phyloP scores from a whole-genome alignment of 2,329 filamentous ascomycete species.

The Xylaria sp. region DNA sequence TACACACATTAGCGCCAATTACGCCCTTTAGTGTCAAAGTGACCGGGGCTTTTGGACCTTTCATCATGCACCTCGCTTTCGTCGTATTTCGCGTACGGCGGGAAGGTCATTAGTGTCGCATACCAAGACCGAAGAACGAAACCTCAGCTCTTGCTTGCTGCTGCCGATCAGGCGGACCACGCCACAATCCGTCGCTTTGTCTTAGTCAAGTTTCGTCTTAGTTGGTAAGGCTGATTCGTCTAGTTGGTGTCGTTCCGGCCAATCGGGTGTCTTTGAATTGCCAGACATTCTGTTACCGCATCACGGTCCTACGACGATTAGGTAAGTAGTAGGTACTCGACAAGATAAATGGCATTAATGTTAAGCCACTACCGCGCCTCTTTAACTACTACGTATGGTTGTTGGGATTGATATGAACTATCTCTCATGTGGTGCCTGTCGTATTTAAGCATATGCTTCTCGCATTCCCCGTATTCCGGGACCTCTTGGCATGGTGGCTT shows the following conservation, averaged over 20 bases:
- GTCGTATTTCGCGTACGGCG: slow-evolving; percentile 33
- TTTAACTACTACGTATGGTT: neutral
- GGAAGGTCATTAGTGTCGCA: slow-evolving; percentile 11
- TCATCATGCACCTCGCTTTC: slow-evolving; percentile 38
- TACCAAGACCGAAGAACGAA: slow-evolving; percentile 1
- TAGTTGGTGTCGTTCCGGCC: slow-evolving; percentile 1
- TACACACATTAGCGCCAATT: slow-evolving; percentile 3
- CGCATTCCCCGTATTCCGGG: slow-evolving; percentile 34
- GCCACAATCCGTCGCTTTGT: slow-evolving; percentile 13
- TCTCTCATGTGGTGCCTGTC: neutral
- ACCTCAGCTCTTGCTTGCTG: neutral
- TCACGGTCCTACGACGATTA: neutral
- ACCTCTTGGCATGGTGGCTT: slow-evolving; percentile 20
- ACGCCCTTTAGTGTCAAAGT: neutral
- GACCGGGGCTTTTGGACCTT: slow-evolving; percentile 25
- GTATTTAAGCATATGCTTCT: slow-evolving; percentile 9
- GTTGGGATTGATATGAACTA: neutral
- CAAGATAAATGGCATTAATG: neutral
- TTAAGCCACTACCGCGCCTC: slow-evolving; percentile 21
- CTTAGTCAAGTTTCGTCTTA: slow-evolving; percentile 18
- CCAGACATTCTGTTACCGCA: slow-evolving; percentile 14
- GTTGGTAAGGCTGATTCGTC: slow-evolving; percentile 31
- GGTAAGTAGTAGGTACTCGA: neutral
- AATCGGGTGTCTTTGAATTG: slow-evolving; percentile 5
- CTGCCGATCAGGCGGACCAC: slow-evolving; percentile 27